Conservation (phyloP, 805 yeast species). For the Wickerhamomyces pijperi region DNA sequence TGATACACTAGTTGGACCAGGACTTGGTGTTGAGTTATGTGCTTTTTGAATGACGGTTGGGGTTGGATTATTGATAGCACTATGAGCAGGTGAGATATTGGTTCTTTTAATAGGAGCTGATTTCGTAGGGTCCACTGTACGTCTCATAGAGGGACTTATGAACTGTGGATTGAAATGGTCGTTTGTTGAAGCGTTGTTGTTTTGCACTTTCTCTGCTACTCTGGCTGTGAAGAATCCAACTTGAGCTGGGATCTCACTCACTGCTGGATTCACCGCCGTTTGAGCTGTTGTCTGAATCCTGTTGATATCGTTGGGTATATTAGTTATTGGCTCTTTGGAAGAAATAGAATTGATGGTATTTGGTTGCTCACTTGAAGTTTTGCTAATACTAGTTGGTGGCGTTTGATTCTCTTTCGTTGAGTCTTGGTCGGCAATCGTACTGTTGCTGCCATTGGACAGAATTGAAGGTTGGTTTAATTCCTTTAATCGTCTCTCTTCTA, state of each 20-base stretch:
- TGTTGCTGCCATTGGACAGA: background rate
- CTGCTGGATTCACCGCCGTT: constrained; percentile 3
- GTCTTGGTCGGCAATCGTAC: too few relatives aligned
- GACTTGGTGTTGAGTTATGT: constrained; percentile 6
- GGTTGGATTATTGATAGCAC: too few relatives aligned
- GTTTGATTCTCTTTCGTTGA: constrained; percentile 6
- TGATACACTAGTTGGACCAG: too few relatives aligned
- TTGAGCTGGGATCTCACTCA: constrained; percentile 2
- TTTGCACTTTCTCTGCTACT: constrained; percentile 46
- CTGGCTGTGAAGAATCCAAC: constrained; percentile 53
- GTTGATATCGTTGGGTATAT: background rate
- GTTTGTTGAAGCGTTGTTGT: constrained; percentile 22
- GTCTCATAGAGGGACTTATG: constrained; percentile 42
- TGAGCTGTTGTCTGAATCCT: background rate
- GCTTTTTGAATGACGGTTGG: too few relatives aligned
- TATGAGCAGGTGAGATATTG: background rate
- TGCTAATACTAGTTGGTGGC: background rate
- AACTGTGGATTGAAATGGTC: constrained; percentile 45
- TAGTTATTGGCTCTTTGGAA: background rate
- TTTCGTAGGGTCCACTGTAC: constrained; percentile 56
- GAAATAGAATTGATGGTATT: constrained; percentile 4
- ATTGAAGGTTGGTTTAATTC: background rate
- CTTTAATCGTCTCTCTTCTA: constrained; percentile 3
- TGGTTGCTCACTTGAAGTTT: constrained; percentile 4
- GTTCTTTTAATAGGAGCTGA: constrained; percentile 50